Conservation (phyloP, 192 early-diverging fungal species). For the Mortierella antarctica region DNA sequence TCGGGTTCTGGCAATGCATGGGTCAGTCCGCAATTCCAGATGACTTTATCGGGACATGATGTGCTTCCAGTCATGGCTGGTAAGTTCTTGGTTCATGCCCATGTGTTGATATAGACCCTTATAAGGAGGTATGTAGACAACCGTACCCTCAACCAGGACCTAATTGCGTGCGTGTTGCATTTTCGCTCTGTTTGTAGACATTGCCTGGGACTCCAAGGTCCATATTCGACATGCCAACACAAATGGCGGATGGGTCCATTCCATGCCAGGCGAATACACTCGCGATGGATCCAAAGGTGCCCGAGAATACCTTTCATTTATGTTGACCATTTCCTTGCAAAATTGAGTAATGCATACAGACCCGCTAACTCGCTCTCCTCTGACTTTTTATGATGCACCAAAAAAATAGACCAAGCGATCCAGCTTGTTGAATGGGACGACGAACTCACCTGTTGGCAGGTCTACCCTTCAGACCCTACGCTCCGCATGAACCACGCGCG, state of each 20-base stretch:
- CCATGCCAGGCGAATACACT: slow-evolving; percentile 70
- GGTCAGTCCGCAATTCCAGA: slow-evolving; percentile 91
- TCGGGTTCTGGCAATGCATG: slow-evolving; percentile 92
- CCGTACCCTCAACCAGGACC: slow-evolving; percentile 33
- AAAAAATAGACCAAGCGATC: slow-evolving; percentile 30
- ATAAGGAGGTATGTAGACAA: slow-evolving; percentile 45
- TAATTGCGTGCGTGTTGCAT: background rate
- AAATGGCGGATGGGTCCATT: slow-evolving; percentile 82
- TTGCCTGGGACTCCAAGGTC: slow-evolving; percentile 72
- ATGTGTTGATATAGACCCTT: slow-evolving; percentile 62
- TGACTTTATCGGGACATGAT: slow-evolving; percentile 76
- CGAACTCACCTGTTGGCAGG: slow-evolving; percentile 45
- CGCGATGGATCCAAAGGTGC: slow-evolving; percentile 74
- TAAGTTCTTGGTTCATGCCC: slow-evolving; percentile 61
- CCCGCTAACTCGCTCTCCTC: background rate
- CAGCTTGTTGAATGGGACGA: slow-evolving; percentile 53
- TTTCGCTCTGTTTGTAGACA: slow-evolving; percentile 50
- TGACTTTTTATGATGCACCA: background rate
- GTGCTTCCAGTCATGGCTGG: slow-evolving; percentile 63
- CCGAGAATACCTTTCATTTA: background rate
- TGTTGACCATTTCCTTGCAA: slow-evolving; percentile 51
- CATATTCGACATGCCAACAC: slow-evolving; percentile 77
- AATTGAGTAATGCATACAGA: too few species aligned
- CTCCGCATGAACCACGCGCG: slow-evolving; percentile 14
- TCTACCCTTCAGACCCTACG: slow-evolving; percentile 31